Base-by-base conservation (phyloP, 495 filamentous ascomycete genomes). In the Xylaria venustula region DNA sequence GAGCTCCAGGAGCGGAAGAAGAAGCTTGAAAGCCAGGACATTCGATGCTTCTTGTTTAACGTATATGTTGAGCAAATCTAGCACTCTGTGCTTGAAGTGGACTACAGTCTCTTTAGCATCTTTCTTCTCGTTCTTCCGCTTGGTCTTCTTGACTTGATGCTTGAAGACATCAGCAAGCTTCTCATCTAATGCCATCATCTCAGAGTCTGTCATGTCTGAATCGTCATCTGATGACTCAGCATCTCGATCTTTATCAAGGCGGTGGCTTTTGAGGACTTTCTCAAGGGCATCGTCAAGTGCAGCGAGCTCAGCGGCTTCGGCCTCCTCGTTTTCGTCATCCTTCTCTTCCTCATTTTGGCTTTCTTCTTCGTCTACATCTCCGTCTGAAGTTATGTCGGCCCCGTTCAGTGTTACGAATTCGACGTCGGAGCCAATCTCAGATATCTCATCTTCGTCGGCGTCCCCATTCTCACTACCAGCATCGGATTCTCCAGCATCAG, bases 31-130 rank as follows among this genome's bases (percentile, higher is more conserved):
- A 0, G 86, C 81, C 0, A 91, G 77, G 0, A 83, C 69, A 51
- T 87, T 87, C 12, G 80, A 72, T 48, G 90, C 85, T 71, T 91
- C 84, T 62, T 90, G 87, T 72, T 91, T 95, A 61, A 93, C 80
- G 72, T 88, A 98, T 61, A 95, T 89, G 61, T 89, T 83, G 22
- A 98, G 81, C 0, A 98, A 78, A 66, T 98, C 94, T 14, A 98
- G 77, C 8, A 97, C 87, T 36, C 92, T 88, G 76, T 88, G 89
- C 80, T 98, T 98, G 84, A 98, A 97, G 74, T 93, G 91, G 64
- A 94, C 76, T 66, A 98, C 90, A n/a, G 82, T 90, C 55, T 93
- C 89, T 67, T 90, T 91, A 46, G 94, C 91, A 59, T 90, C 88
- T 70, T 89, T 91, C 59, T 88, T 87, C 69, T 94, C 89, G 68